A percentile compares a stretch with the other conserved stretches of the same genome.
phyloP scores from a whole-genome alignment of 352 stramenopile species.

The Plasmopara halstedii region DNA sequence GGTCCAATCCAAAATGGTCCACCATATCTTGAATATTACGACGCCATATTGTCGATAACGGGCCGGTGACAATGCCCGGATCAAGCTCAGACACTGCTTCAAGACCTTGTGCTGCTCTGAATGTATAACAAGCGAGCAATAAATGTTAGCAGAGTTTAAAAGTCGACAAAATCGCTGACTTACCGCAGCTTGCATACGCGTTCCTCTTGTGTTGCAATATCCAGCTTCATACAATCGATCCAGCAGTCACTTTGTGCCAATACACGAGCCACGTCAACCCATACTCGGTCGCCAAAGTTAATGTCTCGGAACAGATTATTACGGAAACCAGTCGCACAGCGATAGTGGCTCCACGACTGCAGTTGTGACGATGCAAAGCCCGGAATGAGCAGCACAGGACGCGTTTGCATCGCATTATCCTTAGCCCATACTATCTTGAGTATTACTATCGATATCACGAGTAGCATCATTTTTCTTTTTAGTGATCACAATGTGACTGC shows the following conservation, averaged over 20 bases:
- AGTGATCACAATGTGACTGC: background rate
- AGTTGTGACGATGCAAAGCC: constrained; percentile 76
- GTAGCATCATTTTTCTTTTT: constrained; percentile 1
- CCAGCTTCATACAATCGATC: constrained; percentile 67
- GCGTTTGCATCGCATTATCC: constrained; percentile 17
- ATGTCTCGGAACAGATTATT: constrained; percentile 75
- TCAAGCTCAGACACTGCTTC: constrained; percentile 65
- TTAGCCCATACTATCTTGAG: background rate
- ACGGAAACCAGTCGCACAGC: constrained; percentile 53
- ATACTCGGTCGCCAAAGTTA: constrained; percentile 67
- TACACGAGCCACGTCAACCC: constrained; percentile 65
- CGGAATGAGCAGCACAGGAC: constrained; percentile 63
- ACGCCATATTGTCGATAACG: constrained; percentile 66
- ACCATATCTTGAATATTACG: constrained; percentile 57
- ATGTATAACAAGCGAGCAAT: background rate
- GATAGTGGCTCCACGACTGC: constrained; percentile 55
- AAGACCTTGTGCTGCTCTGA: constrained; percentile 44
- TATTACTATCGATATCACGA: constrained; percentile 5
- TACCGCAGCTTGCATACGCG: constrained; percentile 70
- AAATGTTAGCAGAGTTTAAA: background rate
- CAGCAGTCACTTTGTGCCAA: constrained; percentile 71
- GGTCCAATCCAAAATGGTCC: constrained; percentile 57
- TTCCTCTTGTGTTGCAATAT: constrained; percentile 60
- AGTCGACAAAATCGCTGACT: background rate
- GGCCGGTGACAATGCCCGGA: constrained; percentile 63